phyloP scores from a whole-genome alignment of 1,284 basidiomycete genomes.

The Cutaneotrichosporon cutaneum region DNA sequence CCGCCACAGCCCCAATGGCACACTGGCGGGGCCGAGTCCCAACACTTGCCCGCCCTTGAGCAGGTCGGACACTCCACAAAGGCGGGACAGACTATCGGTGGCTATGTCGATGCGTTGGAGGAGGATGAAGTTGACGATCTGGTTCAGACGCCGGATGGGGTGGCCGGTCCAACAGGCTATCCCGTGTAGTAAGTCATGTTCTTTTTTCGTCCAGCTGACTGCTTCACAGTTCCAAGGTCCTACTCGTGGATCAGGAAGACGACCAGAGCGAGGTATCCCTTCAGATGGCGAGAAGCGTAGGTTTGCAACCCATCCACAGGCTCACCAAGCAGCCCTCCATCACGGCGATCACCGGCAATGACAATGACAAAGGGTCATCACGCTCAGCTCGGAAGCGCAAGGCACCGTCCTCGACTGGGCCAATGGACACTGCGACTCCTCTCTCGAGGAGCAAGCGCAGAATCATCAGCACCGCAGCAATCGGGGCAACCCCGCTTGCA shows the following conservation, averaged over 20 bases:
- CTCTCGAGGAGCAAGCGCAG: not conserved
- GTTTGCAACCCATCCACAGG: not conserved
- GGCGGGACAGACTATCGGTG: not conserved
- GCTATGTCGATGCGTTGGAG: not conserved
- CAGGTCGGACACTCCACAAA: not conserved
- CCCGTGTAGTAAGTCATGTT: not conserved
- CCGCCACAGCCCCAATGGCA: not conserved
- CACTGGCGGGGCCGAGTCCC: not conserved
- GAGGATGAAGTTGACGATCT: not conserved
- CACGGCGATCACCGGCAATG: no score
- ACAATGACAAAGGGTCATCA: no score
- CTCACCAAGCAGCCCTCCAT: not conserved
- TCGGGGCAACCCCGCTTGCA: not conserved
- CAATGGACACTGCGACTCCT: no score
- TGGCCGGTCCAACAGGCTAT: not conserved
- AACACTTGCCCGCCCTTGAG: not conserved
- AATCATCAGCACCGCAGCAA: not conserved
- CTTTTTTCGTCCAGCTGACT: not conserved
- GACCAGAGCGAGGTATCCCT: not conserved
- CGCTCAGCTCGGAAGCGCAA: no score
- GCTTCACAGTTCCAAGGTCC: not conserved
- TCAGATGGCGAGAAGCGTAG: not conserved
- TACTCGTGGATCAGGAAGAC: not conserved
- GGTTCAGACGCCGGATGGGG: not conserved
- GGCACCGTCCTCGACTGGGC: not conserved